Evolutionary conservation across 2,329 filamentous ascomycete genomes (phyloP), one percentile per base, ranked within the genome.

Genomic region (Simplicillium aogashimaense): DNA sequence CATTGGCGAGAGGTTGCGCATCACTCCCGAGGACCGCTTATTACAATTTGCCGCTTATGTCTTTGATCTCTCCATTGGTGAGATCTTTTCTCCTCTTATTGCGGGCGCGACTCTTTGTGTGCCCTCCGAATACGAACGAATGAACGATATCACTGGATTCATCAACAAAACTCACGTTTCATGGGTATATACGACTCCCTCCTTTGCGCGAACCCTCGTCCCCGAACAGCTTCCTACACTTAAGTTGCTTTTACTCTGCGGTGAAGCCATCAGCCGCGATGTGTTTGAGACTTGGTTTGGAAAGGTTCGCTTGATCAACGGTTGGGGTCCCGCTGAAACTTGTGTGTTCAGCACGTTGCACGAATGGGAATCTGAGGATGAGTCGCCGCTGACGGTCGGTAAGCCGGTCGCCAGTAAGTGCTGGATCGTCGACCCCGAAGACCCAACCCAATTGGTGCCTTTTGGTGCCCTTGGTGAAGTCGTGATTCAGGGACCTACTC

Each of bases 21-120:
- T 32, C 20, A 32, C 34, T 9, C 20, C 16, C 4, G 28, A 37
- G 17, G 20, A 30, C 3, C 34, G 42, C 7, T 25, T 44, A 17
- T 34, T 45, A 6, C 43, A 45, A 13, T 45, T 45, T 34, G 40
- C 37, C 18, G 36, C 40, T n/a, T 45, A 45, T 18, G 37, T 35
- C 9, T 45, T 45, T 15, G 43, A 42, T 12, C 39, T 37, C 12
- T 32, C 38, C 28, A 37, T 44, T 7, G 34, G 29, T 10, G 43
- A 44, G 14, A 44, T 44, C 2, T 32, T 44, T 15, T 39, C 39
- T 6, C 38, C 33, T 29, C 36, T 44, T 6, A 30, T 39, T 5
- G 20, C 17, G 4, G 43, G 43, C 12, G 43, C 39, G 7, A 36
- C 31, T 20, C 32, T 44, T 15, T 42, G 39, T 20, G 33, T 42